Evolutionary conservation across 192 early-diverging fungal genomes (phyloP), one percentile per base, ranked within the genome.

Genomic region (Coemansia sp.): DNA sequence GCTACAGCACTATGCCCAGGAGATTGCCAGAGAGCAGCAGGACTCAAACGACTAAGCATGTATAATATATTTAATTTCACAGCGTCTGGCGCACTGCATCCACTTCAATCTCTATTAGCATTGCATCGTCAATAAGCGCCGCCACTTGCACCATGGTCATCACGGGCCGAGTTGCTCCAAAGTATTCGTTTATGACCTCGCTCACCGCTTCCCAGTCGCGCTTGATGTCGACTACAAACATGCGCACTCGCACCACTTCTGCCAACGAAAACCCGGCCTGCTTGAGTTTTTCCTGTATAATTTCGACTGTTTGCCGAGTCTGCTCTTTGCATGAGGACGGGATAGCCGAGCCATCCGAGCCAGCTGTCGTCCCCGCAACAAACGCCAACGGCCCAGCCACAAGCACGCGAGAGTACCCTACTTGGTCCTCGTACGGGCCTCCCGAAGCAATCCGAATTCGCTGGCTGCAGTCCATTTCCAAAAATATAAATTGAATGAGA

Each of bases 21-120:
- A 75, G 19, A 14, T n/a, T 1, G 56, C 41, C 14, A 19, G 46
- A 5, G 53, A 63, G 37, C 13, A 23, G 42, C 22, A 26, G 8
- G 18, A 17, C 6, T n/a, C 13, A 26, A 25, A 45, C 17, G 27
- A 21, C 2, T 25, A n/a, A n/a, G 13, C 10, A 45, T 27, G 14
- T 27, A 9, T 13, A 26, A 14, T n/a, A n/a, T 38, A 22, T 40
- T 29, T 33, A 41, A 22, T 32, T 42, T 38, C 30, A 13, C 41
- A 5, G 39, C 19, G 39, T 22, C 22, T 55, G 53, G 52, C 46
- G 22, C 2, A 79, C 60, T 11, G 70, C 70, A 50, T 74, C 66
- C 41, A 74, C 56, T 27, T 79, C 70, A 32, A 79, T 66, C 61
- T 79, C 77, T 19, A 79, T 63, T 14, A 55, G 38, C 62, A 79